phyloP scores from a whole-genome alignment of 192 early-diverging fungal species.

The Martensiomyces pterosporus region DNA sequence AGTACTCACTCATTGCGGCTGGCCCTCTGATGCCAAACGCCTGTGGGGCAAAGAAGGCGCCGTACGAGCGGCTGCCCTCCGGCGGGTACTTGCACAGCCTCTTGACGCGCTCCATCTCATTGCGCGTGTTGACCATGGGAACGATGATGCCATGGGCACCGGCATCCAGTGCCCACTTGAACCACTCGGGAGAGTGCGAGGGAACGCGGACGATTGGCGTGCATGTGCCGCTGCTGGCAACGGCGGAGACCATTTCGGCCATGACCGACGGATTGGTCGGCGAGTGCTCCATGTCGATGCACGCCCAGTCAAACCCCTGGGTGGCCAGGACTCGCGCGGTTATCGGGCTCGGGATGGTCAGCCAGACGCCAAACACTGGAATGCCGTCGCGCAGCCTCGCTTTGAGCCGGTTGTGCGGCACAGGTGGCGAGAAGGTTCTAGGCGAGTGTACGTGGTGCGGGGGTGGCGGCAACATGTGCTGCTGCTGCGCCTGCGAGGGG shows the following conservation, averaged over 20 bases:
- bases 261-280: slow-evolving; percentile 44
- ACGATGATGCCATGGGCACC: slow-evolving; percentile 48
- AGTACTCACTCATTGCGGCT: slow-evolving; percentile 34
- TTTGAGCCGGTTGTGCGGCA: slow-evolving; percentile 27
- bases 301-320: slow-evolving; percentile 52
- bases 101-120: slow-evolving; percentile 33
- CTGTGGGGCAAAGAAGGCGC: slow-evolving; percentile 34
- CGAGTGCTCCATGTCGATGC: slow-evolving; percentile 52
- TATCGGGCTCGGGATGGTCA: slow-evolving; percentile 42
- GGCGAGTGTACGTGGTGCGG: too few relatives aligned
- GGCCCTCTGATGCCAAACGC: slow-evolving; percentile 33
- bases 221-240: slow-evolving; percentile 47
- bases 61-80: slow-evolving; percentile 34
- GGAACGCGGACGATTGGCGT: slow-evolving; percentile 48
- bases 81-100: slow-evolving; percentile 42
- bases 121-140: slow-evolving; percentile 41
- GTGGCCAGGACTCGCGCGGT: slow-evolving; percentile 43
- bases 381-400: slow-evolving; percentile 29
- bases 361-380: slow-evolving; percentile 46
- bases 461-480: background rate
- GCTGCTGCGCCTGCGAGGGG: slow-evolving; percentile 3
- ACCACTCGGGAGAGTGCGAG: slow-evolving; percentile 46
- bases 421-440: background rate
- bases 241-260: slow-evolving; percentile 50
- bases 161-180: slow-evolving; percentile 50